Percentiles rank a stretch among this genome's conserved stretches.
These are phyloP conservation scores for Aspergillus spinulosporus DNA, from an alignment of 2,329 filamentous ascomycete genomes.

Conservation along the genomic window DNA sequence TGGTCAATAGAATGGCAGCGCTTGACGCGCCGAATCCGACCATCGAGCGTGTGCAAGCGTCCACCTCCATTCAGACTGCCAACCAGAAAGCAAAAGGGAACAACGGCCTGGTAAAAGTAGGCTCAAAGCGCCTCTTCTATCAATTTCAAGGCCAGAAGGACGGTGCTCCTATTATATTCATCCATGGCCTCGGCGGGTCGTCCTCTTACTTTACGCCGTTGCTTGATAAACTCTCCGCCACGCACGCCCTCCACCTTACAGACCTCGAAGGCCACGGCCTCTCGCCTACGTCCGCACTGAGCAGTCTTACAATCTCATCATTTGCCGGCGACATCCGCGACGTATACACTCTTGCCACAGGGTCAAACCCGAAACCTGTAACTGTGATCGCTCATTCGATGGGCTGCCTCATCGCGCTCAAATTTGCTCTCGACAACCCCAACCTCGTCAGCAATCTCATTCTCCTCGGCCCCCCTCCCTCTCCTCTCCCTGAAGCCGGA, in stretches of 20 bases:
- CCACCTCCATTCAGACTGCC: conserved; percentile 29
- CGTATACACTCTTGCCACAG: conserved; percentile 39
- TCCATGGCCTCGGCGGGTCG: conserved; percentile 58
- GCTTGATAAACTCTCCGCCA: conserved; percentile 33
- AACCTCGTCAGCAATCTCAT: conserved; percentile 47
- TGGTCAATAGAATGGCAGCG: conserved; percentile 45
- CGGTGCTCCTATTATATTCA: conserved; percentile 47
- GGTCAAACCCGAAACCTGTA: conserved; percentile 27
- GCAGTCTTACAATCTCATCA: conserved; percentile 44
- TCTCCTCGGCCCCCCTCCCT: conserved; percentile 51
- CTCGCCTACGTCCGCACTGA: conserved; percentile 52
- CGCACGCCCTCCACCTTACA: conserved; percentile 42
- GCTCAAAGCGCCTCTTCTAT: conserved; percentile 46
- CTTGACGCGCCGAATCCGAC: conserved; percentile 28
- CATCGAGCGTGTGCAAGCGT: conserved; percentile 21
- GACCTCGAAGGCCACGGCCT: conserved; percentile 60
- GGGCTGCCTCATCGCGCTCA: conserved; percentile 52
- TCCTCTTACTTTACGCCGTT: conserved; percentile 50
- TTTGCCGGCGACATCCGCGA: conserved; percentile 47
- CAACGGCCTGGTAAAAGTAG: conserved; percentile 40
- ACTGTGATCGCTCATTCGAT: conserved; percentile 55
- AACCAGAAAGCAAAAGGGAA: conserved; percentile 35
- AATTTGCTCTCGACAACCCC: conserved; percentile 44
- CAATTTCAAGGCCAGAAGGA: conserved; percentile 29
- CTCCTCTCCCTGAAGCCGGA: conserved; percentile 45